Conservation (phyloP, 768 basidiomycete genomes). For the Kondoa subrosea region DNA sequence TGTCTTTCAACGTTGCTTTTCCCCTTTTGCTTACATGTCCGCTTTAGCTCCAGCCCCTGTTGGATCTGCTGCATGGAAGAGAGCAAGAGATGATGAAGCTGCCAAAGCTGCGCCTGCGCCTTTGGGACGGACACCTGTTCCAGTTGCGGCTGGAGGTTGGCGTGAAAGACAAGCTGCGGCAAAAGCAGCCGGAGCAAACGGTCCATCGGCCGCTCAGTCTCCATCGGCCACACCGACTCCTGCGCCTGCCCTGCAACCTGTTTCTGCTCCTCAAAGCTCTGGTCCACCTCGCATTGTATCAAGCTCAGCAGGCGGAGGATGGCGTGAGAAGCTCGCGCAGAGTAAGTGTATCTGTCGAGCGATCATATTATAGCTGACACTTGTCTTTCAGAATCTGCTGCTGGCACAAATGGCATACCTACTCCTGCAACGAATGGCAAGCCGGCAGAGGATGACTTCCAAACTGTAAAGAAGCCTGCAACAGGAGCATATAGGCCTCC, state of each 20-base stretch:
- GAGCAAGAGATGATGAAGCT: background rate
- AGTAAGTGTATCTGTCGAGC: too few species aligned
- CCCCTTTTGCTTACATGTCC: background rate
- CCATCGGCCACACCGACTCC: background rate
- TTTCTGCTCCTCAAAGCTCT: background rate
- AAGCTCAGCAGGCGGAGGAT: background rate
- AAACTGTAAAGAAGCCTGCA: too few species aligned
- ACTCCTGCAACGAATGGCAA: too few species aligned
- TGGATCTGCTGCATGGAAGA: background rate
- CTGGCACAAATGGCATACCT: too few species aligned
- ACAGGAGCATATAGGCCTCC: too few species aligned
- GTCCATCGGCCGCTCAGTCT: background rate
- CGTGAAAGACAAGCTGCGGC: background rate
- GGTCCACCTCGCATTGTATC: background rate
- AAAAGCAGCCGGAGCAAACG: background rate
- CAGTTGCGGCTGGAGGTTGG: background rate
- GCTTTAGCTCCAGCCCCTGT: background rate
- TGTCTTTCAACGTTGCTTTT: background rate
- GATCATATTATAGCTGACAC: too few species aligned
- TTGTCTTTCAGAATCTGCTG: too few species aligned
- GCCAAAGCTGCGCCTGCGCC: background rate
- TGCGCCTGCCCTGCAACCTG: background rate
- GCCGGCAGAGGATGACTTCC: too few species aligned
- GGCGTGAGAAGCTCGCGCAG: background rate
- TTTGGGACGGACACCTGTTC: background rate